Conservation (phyloP, 331 rosid genomes). For the Malus hybrid region DNA sequence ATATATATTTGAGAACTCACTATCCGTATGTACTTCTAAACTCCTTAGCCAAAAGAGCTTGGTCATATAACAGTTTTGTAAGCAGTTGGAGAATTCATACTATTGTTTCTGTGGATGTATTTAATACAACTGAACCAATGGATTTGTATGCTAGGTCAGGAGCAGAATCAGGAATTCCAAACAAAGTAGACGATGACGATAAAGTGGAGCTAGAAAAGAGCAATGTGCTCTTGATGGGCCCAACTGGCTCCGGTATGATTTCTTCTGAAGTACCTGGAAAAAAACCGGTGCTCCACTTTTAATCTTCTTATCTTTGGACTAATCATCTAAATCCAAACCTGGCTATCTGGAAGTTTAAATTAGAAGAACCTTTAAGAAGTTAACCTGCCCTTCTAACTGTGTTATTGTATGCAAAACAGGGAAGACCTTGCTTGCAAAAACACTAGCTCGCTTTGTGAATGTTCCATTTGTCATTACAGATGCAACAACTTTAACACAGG, state of each 20-base stretch:
- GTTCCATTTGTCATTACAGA: conserved; percentile 96
- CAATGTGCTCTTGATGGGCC: conserved; percentile 98
- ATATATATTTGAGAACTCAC: too few relatives aligned
- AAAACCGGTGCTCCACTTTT: conserved; percentile 1
- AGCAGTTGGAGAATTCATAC: conserved; percentile 3
- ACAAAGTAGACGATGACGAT: conserved; percentile 52
- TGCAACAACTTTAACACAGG: conserved; percentile 98
- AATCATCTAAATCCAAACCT: background rate
- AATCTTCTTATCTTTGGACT: background rate
- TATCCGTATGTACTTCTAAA: too few relatives aligned
- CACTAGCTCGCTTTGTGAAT: conserved; percentile 95
- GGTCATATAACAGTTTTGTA: background rate
- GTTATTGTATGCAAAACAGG: conserved; percentile 45
- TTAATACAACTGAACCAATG: conserved; percentile 28
- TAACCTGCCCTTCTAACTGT: conserved; percentile 23
- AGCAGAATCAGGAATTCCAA: conserved; percentile 43
- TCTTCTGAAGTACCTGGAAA: conserved; percentile 9
- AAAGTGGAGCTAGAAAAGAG: conserved; percentile 92
- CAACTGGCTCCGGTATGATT: conserved; percentile 86
- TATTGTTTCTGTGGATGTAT: conserved; percentile 6
- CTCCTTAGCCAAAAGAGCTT: too few relatives aligned
- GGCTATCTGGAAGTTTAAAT: background rate
- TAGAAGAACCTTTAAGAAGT: background rate
- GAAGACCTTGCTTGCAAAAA: conserved; percentile 92
- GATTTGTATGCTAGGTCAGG: conserved; percentile 44